Conservation (phyloP, 2,329 filamentous ascomycete genomes). For the Ophiostoma sp. region DNA sequence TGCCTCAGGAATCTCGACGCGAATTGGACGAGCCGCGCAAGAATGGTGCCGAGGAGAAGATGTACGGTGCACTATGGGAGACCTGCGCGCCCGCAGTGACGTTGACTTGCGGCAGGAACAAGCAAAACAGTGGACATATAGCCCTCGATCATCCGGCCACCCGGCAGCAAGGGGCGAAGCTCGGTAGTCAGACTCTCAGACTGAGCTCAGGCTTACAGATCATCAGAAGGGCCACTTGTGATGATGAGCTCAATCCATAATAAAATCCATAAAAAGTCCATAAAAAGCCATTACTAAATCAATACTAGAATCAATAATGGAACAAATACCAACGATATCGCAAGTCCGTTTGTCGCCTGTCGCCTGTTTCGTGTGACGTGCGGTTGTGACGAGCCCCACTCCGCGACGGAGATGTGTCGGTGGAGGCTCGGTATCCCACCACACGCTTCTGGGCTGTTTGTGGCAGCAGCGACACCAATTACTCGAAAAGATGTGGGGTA, state of each 20-base stretch:
- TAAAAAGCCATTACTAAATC: background rate
- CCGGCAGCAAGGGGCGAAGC: conserved; percentile 7
- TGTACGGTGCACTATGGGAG: background rate
- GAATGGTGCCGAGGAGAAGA: conserved; percentile 17
- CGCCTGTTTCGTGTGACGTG: background rate
- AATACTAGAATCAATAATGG: background rate
- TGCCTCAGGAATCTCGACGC: conserved; percentile 15
- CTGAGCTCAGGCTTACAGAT: background rate
- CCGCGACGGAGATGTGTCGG: conserved; percentile 26
- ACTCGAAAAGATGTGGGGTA: conserved; percentile 22
- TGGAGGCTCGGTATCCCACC: conserved; percentile 23
- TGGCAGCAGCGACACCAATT: background rate
- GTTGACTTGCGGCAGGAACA: background rate
- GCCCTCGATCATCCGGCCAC: conserved; percentile 8
- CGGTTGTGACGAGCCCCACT: background rate
- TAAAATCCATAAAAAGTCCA: background rate
- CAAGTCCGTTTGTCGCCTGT: background rate
- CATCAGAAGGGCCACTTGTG: background rate
- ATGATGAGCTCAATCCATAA: background rate
- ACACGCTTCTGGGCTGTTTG: background rate
- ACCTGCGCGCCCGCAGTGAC: background rate
- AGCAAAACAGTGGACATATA: background rate
- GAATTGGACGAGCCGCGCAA: conserved; percentile 19
- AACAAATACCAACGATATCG: background rate
- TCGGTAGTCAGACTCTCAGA: background rate